A percentile compares a stretch with the other conserved stretches of the same genome.
phyloP scores from a whole-genome alignment of 2,329 filamentous ascomycete genomes.

The Colletotrichum sp. region DNA sequence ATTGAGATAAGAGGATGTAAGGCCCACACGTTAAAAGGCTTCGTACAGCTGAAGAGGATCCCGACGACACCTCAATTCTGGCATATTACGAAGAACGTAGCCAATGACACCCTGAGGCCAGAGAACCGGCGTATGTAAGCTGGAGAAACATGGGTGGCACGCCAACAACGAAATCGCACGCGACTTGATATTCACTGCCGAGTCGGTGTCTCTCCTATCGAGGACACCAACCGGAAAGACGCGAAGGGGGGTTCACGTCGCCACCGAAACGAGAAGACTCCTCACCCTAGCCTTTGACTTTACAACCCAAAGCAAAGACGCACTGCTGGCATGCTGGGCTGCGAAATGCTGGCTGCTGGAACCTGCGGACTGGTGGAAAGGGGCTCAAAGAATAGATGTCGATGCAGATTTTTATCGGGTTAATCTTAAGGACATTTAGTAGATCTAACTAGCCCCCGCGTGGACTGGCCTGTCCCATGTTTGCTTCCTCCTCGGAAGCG shows the following conservation, averaged over 20 bases:
- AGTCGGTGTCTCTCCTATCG: background rate
- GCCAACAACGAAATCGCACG: background rate
- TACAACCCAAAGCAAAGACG: background rate
- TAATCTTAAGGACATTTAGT: background rate
- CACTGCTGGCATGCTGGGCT: conserved; percentile 1
- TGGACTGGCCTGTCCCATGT: background rate
- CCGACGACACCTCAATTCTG: conserved; percentile 17
- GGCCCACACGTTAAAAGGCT: background rate
- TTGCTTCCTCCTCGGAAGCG: background rate
- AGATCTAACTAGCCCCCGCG: background rate
- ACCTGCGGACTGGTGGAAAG: background rate
- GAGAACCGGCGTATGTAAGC: background rate
- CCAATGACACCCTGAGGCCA: background rate
- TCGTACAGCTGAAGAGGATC: background rate
- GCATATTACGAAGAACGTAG: conserved; percentile 16
- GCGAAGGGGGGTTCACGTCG: background rate
- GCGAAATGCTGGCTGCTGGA: background rate
- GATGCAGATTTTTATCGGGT: background rate
- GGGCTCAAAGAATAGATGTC: background rate
- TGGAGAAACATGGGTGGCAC: background rate
- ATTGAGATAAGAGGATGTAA: conserved; percentile 6
- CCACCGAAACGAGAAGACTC: background rate
- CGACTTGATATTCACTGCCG: background rate
- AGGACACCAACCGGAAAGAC: background rate
- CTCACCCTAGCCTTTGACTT: background rate